Conservation (phyloP, 306 rosid species). For the Quercus bicolor region DNA sequence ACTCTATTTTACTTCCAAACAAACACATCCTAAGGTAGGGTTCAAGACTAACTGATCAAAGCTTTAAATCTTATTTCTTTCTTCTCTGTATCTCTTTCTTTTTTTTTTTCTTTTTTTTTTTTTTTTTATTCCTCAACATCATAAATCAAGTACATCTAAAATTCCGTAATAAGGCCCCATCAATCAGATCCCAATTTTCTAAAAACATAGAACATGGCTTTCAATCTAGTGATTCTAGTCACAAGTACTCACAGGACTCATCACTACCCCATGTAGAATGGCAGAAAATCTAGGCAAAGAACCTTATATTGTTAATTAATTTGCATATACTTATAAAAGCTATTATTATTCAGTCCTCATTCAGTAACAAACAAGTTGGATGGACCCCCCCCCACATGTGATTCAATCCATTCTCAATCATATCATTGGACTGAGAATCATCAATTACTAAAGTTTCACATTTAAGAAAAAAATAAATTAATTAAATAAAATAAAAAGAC, state of each 20-base stretch:
- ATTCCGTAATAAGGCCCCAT: not conserved
- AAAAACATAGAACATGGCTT: not conserved
- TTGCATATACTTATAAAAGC: not conserved
- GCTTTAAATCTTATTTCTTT: no score
- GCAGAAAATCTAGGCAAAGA: not conserved
- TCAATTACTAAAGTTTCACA: not conserved
- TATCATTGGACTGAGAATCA: not conserved
- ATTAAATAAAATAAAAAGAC: no score
- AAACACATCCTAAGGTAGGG: no score
- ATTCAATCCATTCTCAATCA: not conserved
- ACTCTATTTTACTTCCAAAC: no score
- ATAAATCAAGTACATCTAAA: not conserved
- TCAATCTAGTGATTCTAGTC: not conserved
- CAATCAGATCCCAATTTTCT: not conserved
- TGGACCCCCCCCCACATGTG: slow-evolving; percentile 9
- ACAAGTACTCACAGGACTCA: not conserved
- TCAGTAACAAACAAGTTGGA: slow-evolving; percentile 3
- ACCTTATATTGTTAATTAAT: not conserved
- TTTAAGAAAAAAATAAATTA: not conserved
- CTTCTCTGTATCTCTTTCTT: no score
- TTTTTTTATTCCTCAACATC: not conserved
- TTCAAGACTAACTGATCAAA: no score
- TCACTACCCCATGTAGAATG: not conserved
- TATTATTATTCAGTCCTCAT: not conserved
- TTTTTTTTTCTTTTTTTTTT: no score